Evolutionary conservation across 345 rosid species (phyloP).

Genomic region (Noccaea caerulescens): DNA sequence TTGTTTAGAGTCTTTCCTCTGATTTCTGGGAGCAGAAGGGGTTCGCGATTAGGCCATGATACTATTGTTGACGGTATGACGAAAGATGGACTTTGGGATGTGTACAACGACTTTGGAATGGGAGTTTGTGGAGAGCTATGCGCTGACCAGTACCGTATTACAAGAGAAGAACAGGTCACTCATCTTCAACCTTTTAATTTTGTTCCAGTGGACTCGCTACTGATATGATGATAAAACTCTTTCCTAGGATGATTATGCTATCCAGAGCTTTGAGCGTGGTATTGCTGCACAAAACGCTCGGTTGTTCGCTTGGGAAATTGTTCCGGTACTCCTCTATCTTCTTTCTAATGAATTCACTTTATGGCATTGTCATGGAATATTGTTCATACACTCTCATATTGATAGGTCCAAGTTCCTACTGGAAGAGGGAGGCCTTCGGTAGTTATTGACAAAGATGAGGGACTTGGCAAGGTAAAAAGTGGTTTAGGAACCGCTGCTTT

Average conservation of each 20-base stretch:
- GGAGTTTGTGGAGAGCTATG: slow-evolving; percentile 94
- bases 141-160: slow-evolving; percentile 67
- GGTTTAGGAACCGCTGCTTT: not conserved
- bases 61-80: slow-evolving; percentile 84
- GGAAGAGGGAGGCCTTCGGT: slow-evolving; percentile 77
- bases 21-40: slow-evolving; percentile 62
- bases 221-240: slow-evolving; percentile 6
- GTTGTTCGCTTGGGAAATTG: slow-evolving; percentile 85
- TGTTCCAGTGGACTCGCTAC: not conserved
- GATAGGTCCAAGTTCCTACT: slow-evolving; percentile 81
- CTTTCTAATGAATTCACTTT: slow-evolving; percentile 20
- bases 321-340: slow-evolving; percentile 59
- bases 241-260: slow-evolving; percentile 78
- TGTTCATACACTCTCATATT: slow-evolving; percentile 32
- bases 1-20: not conserved
- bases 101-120: slow-evolving; percentile 88
- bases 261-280: slow-evolving; percentile 85
- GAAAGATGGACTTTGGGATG: slow-evolving; percentile 99
- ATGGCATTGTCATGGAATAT: slow-evolving; percentile 8
- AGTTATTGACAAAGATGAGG: slow-evolving; percentile 79
- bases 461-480: slow-evolving; percentile 69
- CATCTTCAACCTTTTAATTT: slow-evolving; percentile 25
- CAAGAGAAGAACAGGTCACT: slow-evolving; percentile 86
- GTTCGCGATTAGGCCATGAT: slow-evolving; percentile 87
- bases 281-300: slow-evolving; percentile 72